Conservation (phyloP, 2,329 filamentous ascomycete genomes). For the Arthrobotrys conoides region DNA sequence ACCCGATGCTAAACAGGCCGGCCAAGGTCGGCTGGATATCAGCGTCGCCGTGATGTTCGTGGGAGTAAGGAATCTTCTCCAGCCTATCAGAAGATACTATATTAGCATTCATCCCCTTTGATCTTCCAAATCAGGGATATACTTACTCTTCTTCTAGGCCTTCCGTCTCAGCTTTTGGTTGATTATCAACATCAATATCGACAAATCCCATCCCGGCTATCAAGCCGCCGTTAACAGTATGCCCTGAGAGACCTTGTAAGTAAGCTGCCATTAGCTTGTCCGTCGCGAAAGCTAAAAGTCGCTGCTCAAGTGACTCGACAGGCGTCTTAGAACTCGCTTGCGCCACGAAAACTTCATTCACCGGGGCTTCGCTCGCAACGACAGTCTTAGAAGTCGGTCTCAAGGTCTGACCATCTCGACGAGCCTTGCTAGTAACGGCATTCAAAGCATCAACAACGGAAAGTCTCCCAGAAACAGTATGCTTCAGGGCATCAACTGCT, state of each 20-base stretch:
- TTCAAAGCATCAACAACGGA: neutral
- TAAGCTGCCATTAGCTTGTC: neutral
- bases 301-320: neutral
- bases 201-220: constrained; percentile 16
- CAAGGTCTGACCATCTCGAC: neutral
- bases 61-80: constrained; percentile 20
- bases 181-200: neutral
- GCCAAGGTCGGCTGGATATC: neutral
- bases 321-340: too few relatives aligned
- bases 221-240: constrained; percentile 4
- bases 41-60: neutral
- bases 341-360: too few relatives aligned
- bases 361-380: too few relatives aligned
- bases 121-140: neutral
- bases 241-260: neutral
- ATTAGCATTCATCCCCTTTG: neutral
- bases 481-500: constrained; percentile 18
- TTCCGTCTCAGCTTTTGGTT: neutral
- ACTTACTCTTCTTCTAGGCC: constrained; percentile 23
- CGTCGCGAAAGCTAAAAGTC: neutral
- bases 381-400: neutral
- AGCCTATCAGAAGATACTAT: neutral
- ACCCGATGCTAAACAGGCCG: constrained; percentile 2
- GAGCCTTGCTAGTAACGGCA: neutral
- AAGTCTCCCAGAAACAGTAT: neutral